Percentiles rank a stretch among this genome's conserved stretches.
phyloP scores from a whole-genome alignment of 805 yeast species.

The Saccharomyces cerevisiae region DNA sequence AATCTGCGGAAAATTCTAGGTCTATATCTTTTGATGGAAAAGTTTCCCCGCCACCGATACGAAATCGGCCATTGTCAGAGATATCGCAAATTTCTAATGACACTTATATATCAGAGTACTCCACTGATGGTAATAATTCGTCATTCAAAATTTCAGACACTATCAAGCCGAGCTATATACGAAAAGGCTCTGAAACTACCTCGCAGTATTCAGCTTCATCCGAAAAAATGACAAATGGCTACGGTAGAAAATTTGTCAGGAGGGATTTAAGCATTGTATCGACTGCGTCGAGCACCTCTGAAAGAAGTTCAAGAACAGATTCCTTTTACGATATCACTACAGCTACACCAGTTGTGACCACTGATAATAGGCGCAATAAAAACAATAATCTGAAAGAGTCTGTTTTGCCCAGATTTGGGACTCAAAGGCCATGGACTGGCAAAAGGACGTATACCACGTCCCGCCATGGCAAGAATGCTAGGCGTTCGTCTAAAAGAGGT shows the following conservation, averaged over 20 bases:
- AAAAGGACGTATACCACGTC: slow-evolving; percentile 9
- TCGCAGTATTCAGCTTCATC: slow-evolving; percentile 15
- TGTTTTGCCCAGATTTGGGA: slow-evolving; percentile 18
- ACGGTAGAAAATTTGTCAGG: slow-evolving; percentile 21
- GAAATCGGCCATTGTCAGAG: slow-evolving; percentile 42
- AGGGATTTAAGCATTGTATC: slow-evolving; percentile 33
- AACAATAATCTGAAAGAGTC: slow-evolving; percentile 15
- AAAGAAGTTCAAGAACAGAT: slow-evolving; percentile 33
- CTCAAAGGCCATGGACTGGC: slow-evolving; percentile 10
- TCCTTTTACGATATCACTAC: slow-evolving; percentile 36
- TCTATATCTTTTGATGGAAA: slow-evolving; percentile 9
- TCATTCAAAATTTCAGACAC: slow-evolving; percentile 9
- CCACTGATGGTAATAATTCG: slow-evolving; percentile 31
- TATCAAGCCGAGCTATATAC: slow-evolving; percentile 3
- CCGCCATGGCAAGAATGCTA: slow-evolving; percentile 11
- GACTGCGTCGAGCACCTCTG: slow-evolving; percentile 34
- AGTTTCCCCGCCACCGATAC: slow-evolving; percentile 10
- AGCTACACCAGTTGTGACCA: slow-evolving; percentile 20
- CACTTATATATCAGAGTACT: slow-evolving; percentile 44
- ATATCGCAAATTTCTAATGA: slow-evolving; percentile 43
- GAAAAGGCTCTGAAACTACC: background rate
- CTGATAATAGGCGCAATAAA: slow-evolving; percentile 5
- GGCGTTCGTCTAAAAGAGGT: slow-evolving; percentile 20
- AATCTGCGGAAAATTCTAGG: slow-evolving; percentile 7
- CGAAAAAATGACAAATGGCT: slow-evolving; percentile 17